Base-by-base conservation (phyloP, 2,329 filamentous ascomycete species). In the Sclerotiophoma versabilis region DNA sequence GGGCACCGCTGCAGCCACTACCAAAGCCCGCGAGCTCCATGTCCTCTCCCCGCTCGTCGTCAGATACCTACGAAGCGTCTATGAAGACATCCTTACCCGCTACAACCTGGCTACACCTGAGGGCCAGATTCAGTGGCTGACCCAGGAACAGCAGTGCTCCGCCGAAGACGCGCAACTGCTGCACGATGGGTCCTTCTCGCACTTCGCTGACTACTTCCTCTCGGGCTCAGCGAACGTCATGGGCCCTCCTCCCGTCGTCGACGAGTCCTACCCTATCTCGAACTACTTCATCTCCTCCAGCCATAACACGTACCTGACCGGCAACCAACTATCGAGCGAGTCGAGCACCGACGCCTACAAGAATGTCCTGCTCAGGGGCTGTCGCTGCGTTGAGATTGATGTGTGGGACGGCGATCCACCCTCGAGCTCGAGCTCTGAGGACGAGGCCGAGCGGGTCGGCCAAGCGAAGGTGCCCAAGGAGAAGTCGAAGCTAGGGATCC, bases 261-360 rank as follows among this genome's bases (percentile, higher is more conserved):
- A 92, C 68, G 72, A 86, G 26, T 83, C 83, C 0, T 84, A 83
- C 46, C 90, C 91, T 4, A 81, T 96, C 53, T 91, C 89, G 39
- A 92, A 96, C 71, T 97, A 97, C 78, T 97, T 92, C 74, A 93
- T 97, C 72, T 96, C 89, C 58, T 96, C 91, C 63, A 96, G 92
- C 70, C 93, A 97, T 79, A 97, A 97, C 72, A 97, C 93, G 0
- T 97, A 96, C 73, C 80, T 96, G 34, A 87, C 88, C 2, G 93
- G 93, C 2, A 92, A 96, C 66, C 93, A 97, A 75, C 81, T 95
- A 33, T 87, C 86, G 56, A 92, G 91, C 39, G 85, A 86, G 55
- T 89, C 90, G 55, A 92, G 89, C 23, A 86, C 88, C 0, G 87
- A 92, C 51, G 86, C 89, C 11, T 97, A 97, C 76, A 88, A 83